Conservation (phyloP, 345 rosid species). For the Pseudoturritis turrita region DNA sequence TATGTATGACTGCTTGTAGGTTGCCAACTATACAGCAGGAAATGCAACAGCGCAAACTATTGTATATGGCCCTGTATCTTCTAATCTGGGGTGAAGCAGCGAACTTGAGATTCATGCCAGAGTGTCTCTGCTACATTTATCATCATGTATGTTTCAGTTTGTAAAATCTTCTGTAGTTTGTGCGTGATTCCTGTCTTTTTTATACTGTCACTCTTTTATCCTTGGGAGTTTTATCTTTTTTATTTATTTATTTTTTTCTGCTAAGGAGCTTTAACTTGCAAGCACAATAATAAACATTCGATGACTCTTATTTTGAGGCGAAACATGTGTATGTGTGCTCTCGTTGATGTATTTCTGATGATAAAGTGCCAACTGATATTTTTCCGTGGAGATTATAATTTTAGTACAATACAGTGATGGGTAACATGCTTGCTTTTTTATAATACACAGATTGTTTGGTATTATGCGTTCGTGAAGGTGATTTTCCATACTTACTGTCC, state of each 20-base stretch:
- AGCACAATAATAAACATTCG: neutral
- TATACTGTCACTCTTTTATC: neutral
- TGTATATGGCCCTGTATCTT: slow-evolving; percentile 95
- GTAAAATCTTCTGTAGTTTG: slow-evolving; percentile 4
- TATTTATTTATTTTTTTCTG: neutral
- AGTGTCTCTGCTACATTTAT: slow-evolving; percentile 96
- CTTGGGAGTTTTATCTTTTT: neutral
- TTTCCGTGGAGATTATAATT: neutral
- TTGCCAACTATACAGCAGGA: slow-evolving; percentile 99
- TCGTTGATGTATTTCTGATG: neutral
- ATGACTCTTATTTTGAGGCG: neutral
- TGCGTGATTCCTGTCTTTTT: neutral
- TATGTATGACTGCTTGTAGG: slow-evolving; percentile 44
- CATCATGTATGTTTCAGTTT: slow-evolving; percentile 74
- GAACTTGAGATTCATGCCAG: slow-evolving; percentile 98
- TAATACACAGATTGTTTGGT: neutral
- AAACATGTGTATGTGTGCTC: neutral
- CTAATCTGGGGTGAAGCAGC: slow-evolving; percentile 99
- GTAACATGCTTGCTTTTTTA: neutral
- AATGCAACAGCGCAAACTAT: slow-evolving; percentile 93
- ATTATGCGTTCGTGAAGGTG: neutral
- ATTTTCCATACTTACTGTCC: neutral
- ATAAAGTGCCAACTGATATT: neutral
- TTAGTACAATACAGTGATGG: neutral
- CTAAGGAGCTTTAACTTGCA: neutral